phyloP scores from a whole-genome alignment of 306 rosid genomes.

The Gleditsia sinensis region DNA sequence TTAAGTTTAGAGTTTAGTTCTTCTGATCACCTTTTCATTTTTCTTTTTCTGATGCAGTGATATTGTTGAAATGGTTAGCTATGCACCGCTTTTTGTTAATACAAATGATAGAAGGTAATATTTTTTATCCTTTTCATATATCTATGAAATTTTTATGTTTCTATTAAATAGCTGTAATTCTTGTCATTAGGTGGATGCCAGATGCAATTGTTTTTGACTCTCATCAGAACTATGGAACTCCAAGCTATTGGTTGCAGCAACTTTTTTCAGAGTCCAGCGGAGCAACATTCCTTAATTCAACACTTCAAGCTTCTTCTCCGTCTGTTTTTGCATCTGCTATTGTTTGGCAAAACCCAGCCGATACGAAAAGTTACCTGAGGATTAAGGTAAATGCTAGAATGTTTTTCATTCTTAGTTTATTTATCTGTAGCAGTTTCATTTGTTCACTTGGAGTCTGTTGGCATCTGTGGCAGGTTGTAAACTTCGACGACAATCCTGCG shows the following conservation, averaged over 20 bases:
- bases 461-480: slow-evolving; percentile 65
- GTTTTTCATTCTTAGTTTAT: not conserved
- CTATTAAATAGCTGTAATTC: too few species aligned
- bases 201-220: slow-evolving; percentile 88
- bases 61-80: slow-evolving; percentile 73
- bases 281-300: slow-evolving; percentile 63
- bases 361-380: slow-evolving; percentile 42
- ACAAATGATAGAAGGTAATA: slow-evolving; percentile 67
- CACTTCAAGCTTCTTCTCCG: slow-evolving; percentile 39
- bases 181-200: slow-evolving; percentile 88
- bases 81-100: slow-evolving; percentile 89
- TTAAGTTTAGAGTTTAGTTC: too few species aligned
- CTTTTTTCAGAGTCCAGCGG: slow-evolving; percentile 75
- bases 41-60: slow-evolving; percentile 61
- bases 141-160: too few species aligned
- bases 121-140: too few species aligned
- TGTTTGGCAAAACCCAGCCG: slow-evolving; percentile 38
- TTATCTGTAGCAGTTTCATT: too few species aligned
- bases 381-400: slow-evolving; percentile 57
- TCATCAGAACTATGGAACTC: slow-evolving; percentile 68
- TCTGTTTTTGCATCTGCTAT: slow-evolving; percentile 64
- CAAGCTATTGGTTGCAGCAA: slow-evolving; percentile 87
- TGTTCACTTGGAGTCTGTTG: too few species aligned
- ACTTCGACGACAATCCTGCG: slow-evolving; percentile 46
- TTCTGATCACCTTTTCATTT: not conserved